phyloP scores from a whole-genome alignment of 2,329 filamentous ascomycete species.

The Neodidymelliopsis sp. region DNA sequence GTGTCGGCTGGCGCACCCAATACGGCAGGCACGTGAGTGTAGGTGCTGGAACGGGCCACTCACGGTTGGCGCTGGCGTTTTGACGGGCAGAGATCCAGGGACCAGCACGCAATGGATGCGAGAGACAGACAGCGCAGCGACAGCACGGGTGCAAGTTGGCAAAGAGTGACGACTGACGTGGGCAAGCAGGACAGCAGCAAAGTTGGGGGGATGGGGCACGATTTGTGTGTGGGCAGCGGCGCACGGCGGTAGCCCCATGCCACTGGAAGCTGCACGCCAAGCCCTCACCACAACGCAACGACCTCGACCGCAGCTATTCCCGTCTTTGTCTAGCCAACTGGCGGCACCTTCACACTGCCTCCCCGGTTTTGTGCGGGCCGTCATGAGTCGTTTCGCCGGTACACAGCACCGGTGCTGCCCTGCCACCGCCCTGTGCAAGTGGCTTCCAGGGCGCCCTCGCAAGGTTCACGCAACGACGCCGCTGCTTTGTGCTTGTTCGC shows the following conservation, averaged over 20 bases:
- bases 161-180: slow-evolving; percentile 31
- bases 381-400: slow-evolving; percentile 26
- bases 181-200: slow-evolving; percentile 23
- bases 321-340: slow-evolving; percentile 19
- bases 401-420: slow-evolving; percentile 26
- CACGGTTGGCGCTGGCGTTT: slow-evolving; percentile 15
- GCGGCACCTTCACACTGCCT: slow-evolving; percentile 27
- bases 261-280: slow-evolving; percentile 29
- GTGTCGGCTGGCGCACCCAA: slow-evolving; percentile 34
- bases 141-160: slow-evolving; percentile 22
- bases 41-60: slow-evolving; percentile 32
- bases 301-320: slow-evolving; percentile 21
- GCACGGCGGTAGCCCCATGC: slow-evolving; percentile 27
- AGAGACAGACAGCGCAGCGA: slow-evolving; percentile 26
- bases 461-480: slow-evolving; percentile 21
- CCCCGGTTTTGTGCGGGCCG: slow-evolving; percentile 33
- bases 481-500: slow-evolving; percentile 24
- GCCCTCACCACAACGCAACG: slow-evolving; percentile 26
- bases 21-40: slow-evolving; percentile 44
- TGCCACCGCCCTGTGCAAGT: slow-evolving; percentile 18
- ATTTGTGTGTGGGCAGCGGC: slow-evolving; percentile 37
- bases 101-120: slow-evolving; percentile 11
- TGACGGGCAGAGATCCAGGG: neutral
- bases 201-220: slow-evolving; percentile 36
- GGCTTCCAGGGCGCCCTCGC: slow-evolving; percentile 17